Percentiles rank a stretch among this genome's conserved stretches.
Evolutionary conservation across 2,329 filamentous ascomycete species (phyloP).

Genomic region (Sarocladiaceae sp.): DNA sequence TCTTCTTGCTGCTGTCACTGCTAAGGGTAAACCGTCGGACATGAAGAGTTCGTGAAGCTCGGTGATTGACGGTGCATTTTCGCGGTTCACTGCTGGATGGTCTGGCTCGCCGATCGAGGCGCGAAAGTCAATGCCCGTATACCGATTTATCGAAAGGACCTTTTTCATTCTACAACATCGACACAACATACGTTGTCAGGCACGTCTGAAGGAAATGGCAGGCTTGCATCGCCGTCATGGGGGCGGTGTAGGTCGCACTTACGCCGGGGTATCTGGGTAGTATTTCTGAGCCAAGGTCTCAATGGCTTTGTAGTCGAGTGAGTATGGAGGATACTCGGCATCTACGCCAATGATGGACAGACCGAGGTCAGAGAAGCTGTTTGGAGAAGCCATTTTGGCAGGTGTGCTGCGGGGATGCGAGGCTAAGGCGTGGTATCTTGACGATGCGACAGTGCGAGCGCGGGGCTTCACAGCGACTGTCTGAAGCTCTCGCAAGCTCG

Average conservation of each 20-base stretch:
- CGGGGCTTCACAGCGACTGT: no score
- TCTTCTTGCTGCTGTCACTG: slow-evolving; percentile 49
- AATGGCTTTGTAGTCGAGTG: slow-evolving; percentile 45
- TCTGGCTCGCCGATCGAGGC: slow-evolving; percentile 58
- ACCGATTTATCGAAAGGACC: slow-evolving; percentile 59
- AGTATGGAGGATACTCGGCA: slow-evolving; percentile 55
- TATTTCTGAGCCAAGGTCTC: slow-evolving; percentile 50
- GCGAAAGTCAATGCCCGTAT: slow-evolving; percentile 59
- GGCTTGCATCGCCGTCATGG: neutral
- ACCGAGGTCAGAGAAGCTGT: slow-evolving; percentile 45
- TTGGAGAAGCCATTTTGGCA: slow-evolving; percentile 34
- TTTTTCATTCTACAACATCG: slow-evolving; percentile 52
- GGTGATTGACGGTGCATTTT: slow-evolving; percentile 44
- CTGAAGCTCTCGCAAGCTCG: no score
- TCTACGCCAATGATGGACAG: slow-evolving; percentile 59
- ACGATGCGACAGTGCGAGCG: no score
- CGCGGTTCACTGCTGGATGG: slow-evolving; percentile 57
- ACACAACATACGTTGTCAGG: slow-evolving; percentile 8
- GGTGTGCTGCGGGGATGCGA: slow-evolving; percentile 15
- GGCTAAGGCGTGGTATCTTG: neutral
- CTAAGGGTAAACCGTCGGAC: slow-evolving; percentile 53
- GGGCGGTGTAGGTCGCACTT: slow-evolving; percentile 25
- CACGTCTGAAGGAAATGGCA: neutral
- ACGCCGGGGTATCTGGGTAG: slow-evolving; percentile 58
- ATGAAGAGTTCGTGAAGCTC: slow-evolving; percentile 54